A percentile compares a stretch with the other conserved stretches of the same genome.
These are phyloP conservation scores for Botrytis squamosa DNA, from an alignment of 2,329 filamentous ascomycete genomes.

Conservation along the genomic window DNA sequence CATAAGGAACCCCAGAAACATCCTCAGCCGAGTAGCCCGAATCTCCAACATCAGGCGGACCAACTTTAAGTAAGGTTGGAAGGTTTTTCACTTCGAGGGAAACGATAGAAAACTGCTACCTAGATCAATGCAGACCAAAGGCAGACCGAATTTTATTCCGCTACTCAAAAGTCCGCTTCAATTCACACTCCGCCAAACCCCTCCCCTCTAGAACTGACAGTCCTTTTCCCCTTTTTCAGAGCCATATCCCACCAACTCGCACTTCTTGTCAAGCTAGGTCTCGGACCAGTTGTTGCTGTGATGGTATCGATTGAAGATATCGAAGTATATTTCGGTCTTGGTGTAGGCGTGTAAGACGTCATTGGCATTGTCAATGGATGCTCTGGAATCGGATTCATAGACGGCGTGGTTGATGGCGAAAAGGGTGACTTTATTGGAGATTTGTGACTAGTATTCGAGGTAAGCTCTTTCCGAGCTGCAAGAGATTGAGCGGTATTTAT, in stretches of 20 bases:
- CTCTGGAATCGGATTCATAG: constrained; percentile 9
- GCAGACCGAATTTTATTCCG: neutral
- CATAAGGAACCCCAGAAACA: neutral
- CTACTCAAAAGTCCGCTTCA: neutral
- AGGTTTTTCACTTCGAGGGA: neutral
- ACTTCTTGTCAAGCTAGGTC: constrained; percentile 7
- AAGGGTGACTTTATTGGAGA: neutral
- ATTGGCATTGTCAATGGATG: neutral
- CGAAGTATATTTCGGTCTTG: neutral
- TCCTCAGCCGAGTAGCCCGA: neutral
- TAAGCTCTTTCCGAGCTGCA: constrained; percentile 9
- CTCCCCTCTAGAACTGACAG: neutral
- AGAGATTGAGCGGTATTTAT: constrained; percentile 8
- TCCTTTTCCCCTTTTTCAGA: constrained; percentile 9
- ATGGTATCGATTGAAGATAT: constrained; percentile 9
- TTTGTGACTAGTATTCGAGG: neutral
- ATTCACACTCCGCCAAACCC: neutral
- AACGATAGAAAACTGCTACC: neutral
- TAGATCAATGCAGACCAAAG: neutral
- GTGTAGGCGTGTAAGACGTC: neutral
- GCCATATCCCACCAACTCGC: constrained; percentile 7
- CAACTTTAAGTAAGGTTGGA: neutral
- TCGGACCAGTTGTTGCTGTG: neutral
- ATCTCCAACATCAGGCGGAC: neutral
- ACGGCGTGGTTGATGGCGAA: neutral